Conservation (phyloP, 805 yeast genomes). For the Grigorovia yakushimaensis region DNA sequence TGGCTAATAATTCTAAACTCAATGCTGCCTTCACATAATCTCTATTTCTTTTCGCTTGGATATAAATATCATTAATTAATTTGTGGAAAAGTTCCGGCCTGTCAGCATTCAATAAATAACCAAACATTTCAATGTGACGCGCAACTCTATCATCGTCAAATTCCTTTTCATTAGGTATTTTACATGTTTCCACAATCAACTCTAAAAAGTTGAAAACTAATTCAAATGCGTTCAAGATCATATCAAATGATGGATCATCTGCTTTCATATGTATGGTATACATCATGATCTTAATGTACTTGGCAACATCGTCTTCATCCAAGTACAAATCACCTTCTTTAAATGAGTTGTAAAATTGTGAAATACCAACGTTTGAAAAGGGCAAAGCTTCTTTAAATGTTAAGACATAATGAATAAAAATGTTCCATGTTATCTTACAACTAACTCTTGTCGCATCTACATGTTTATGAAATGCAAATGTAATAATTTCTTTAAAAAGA, state of each 20-base stretch:
- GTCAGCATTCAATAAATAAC: slow-evolving; percentile 66
- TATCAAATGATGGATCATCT: slow-evolving; percentile 52
- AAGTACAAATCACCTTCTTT: slow-evolving; percentile 17
- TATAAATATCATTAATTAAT: slow-evolving; percentile 67
- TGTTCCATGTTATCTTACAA: slow-evolving; percentile 59
- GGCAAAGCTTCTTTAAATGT: slow-evolving; percentile 12
- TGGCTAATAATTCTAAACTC: slow-evolving; percentile 65
- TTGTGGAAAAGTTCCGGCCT: slow-evolving; percentile 72
- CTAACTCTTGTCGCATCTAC: slow-evolving; percentile 51
- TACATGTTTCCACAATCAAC: slow-evolving; percentile 54
- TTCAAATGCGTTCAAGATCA: slow-evolving; percentile 41
- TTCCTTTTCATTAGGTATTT: slow-evolving; percentile 72
- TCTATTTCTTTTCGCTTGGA: slow-evolving; percentile 46
- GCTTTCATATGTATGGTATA: slow-evolving; percentile 27
- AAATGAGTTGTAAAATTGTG: slow-evolving; percentile 22
- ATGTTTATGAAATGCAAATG: slow-evolving; percentile 61
- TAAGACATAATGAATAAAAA: slow-evolving; percentile 30
- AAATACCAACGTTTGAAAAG: slow-evolving; percentile 12
- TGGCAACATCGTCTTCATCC: slow-evolving; percentile 18
- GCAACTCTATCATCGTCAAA: slow-evolving; percentile 82
- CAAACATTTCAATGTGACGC: slow-evolving; percentile 64
- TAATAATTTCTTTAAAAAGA: slow-evolving; percentile 53
- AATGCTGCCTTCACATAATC: slow-evolving; percentile 78
- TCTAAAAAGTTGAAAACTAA: slow-evolving; percentile 53
- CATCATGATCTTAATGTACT: slow-evolving; percentile 12